A percentile compares a stretch with the other conserved stretches of the same genome.
These are phyloP conservation scores for Calonectria pseudoturangicola DNA, from an alignment of 2,329 filamentous ascomycete genomes.

Conservation along the genomic window DNA sequence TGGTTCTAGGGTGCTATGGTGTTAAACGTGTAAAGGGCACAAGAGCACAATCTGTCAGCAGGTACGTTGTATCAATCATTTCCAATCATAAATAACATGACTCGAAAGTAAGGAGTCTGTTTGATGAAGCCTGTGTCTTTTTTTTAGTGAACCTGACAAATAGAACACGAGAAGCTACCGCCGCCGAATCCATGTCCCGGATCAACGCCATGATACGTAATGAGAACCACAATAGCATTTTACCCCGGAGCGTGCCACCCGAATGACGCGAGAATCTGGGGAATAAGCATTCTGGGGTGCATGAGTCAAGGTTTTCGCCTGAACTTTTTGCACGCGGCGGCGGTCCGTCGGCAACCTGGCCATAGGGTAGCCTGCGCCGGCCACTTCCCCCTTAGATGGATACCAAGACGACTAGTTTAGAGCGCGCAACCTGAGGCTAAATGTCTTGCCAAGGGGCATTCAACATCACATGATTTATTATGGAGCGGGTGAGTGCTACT, in stretches of 20 bases:
- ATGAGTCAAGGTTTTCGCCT: slow-evolving; percentile 1
- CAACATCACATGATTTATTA: not conserved
- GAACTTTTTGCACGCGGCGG: too few species aligned
- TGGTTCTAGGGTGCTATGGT: too few species aligned
- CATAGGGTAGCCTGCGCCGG: not conserved
- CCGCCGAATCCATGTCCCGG: not conserved
- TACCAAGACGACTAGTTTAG: not conserved
- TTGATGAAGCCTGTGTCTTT: not conserved
- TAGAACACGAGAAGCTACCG: not conserved
- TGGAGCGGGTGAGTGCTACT: not conserved
- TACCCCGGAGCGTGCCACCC: slow-evolving; percentile 7
- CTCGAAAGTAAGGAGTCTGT: too few species aligned
- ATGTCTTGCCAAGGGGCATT: not conserved
- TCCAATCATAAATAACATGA: too few species aligned
- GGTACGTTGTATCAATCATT: not conserved
- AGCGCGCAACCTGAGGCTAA: not conserved
- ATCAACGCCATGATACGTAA: slow-evolving; percentile 26
- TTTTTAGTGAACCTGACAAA: not conserved
- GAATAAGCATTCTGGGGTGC: slow-evolving; percentile 23
- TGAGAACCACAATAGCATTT: slow-evolving; percentile 25
- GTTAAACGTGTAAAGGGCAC: too few species aligned
- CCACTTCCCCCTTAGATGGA: not conserved
- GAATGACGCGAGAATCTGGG: slow-evolving; percentile 8
- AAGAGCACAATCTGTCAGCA: too few species aligned
- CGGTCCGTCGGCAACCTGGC: slow-evolving; percentile 24